phyloP scores from a whole-genome alignment of 2,329 filamentous ascomycete species.

The Cyphellophora europaea region DNA sequence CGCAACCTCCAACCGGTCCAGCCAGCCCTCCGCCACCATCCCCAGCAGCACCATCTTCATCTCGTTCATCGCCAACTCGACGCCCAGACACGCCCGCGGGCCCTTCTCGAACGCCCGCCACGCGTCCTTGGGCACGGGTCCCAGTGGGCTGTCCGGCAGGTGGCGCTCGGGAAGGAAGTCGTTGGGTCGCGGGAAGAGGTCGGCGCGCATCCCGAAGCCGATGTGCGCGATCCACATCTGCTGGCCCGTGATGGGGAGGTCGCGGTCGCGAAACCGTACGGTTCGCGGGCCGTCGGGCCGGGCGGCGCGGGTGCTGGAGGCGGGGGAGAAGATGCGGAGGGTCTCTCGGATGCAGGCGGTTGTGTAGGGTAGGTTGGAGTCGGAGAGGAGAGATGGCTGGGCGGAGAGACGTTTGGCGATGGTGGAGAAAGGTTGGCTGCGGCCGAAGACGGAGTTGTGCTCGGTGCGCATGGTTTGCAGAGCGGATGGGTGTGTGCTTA shows the following conservation, averaged over 20 bases:
- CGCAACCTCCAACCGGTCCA: not conserved
- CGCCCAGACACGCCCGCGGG: slow-evolving; percentile 38
- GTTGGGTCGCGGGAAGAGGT: slow-evolving; percentile 11
- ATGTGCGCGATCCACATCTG: slow-evolving; percentile 15
- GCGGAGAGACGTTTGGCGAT: slow-evolving; percentile 25
- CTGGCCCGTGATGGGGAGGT: slow-evolving; percentile 13
- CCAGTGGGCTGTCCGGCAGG: slow-evolving; percentile 20
- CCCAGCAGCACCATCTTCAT: slow-evolving; percentile 19
- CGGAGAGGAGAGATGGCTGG: slow-evolving; percentile 24
- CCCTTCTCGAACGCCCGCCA: slow-evolving; percentile 42
- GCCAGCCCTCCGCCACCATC: not conserved
- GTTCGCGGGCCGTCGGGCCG: slow-evolving; percentile 5
- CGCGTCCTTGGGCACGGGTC: slow-evolving; percentile 26
- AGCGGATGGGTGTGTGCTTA: slow-evolving; percentile 25
- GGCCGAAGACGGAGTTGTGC: slow-evolving; percentile 42
- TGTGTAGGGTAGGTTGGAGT: slow-evolving; percentile 43
- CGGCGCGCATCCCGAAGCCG: slow-evolving; percentile 11
- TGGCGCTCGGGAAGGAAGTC: slow-evolving; percentile 29
- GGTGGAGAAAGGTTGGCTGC: slow-evolving; percentile 24
- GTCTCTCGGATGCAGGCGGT: slow-evolving; percentile 46
- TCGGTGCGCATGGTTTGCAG: slow-evolving; percentile 35
- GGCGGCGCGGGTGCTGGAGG: slow-evolving; percentile 7
- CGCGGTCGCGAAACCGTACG: slow-evolving; percentile 7
- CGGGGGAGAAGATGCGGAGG: slow-evolving; percentile 43
- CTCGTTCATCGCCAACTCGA: slow-evolving; percentile 16